phyloP scores from a whole-genome alignment of 805 yeast genomes.

The Wickerhamiella hasegawae region DNA sequence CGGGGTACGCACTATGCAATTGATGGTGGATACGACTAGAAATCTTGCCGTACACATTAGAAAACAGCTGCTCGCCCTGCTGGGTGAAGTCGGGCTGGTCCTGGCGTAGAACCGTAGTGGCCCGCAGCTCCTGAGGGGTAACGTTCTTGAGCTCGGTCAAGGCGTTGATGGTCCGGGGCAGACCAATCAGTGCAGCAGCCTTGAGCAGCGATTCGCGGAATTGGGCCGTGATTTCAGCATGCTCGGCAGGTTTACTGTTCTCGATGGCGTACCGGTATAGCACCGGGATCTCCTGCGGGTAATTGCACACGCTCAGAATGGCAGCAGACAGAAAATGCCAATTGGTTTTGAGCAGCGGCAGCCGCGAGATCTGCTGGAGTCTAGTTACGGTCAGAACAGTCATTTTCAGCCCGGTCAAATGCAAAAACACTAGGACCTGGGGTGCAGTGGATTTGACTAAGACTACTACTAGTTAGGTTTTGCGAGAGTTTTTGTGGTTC shows the following conservation, averaged over 20 bases:
- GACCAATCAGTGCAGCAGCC: conserved; percentile 62
- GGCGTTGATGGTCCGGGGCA: conserved; percentile 75
- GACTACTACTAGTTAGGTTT: neutral
- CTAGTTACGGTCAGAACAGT: conserved; percentile 35
- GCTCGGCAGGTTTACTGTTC: conserved; percentile 11
- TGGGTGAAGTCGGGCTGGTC: conserved; percentile 11
- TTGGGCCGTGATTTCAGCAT: conserved; percentile 30
- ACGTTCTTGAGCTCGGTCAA: conserved; percentile 44
- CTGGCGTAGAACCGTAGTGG: conserved; percentile 16
- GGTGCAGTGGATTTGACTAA: neutral
- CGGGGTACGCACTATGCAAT: conserved; percentile 65
- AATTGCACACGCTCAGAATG: conserved; percentile 64
- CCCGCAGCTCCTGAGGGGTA: conserved; percentile 40
- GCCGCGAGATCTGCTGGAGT: conserved; percentile 35
- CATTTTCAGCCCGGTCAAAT: too few species aligned
- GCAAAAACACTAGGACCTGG: neutral
- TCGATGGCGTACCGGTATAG: conserved; percentile 53
- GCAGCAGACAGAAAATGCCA: conserved; percentile 79
- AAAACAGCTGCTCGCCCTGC: conserved; percentile 58
- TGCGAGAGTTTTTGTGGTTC: neutral
- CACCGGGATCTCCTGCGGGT: conserved; percentile 64
- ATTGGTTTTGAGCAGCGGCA: conserved; percentile 35
- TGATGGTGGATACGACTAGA: conserved; percentile 51
- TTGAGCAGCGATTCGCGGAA: conserved; percentile 67
- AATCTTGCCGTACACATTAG: conserved; percentile 58